phyloP scores from a whole-genome alignment of 2,329 filamentous ascomycete genomes.

The Setomelanomma holmii region DNA sequence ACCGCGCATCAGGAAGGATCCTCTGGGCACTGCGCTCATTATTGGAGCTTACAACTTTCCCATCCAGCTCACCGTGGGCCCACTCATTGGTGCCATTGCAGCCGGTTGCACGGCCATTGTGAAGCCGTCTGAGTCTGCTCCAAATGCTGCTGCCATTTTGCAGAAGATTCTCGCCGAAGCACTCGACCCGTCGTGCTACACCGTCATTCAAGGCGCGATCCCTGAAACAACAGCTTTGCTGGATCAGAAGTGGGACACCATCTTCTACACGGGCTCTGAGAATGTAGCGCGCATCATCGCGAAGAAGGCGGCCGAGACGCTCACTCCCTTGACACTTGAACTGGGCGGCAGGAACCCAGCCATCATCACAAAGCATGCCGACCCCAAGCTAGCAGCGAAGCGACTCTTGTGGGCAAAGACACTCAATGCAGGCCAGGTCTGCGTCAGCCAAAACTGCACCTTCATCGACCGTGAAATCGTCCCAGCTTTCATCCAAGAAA shows the following conservation, averaged over 20 bases:
- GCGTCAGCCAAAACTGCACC: slow-evolving; percentile 91
- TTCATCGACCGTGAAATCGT: slow-evolving; percentile 79
- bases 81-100: slow-evolving; percentile 86
- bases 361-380: slow-evolving; percentile 83
- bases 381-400: slow-evolving; percentile 80
- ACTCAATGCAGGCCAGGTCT: slow-evolving; percentile 87
- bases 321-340: slow-evolving; percentile 86
- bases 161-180: slow-evolving; percentile 77
- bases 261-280: slow-evolving; percentile 89
- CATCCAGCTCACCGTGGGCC: slow-evolving; percentile 77
- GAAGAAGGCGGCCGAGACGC: slow-evolving; percentile 61
- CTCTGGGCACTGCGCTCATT: slow-evolving; percentile 80
- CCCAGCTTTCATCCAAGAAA: slow-evolving; percentile 73
- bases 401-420: slow-evolving; percentile 89
- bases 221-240: slow-evolving; percentile 82
- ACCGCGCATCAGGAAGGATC: slow-evolving; percentile 84
- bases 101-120: slow-evolving; percentile 89
- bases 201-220: slow-evolving; percentile 79
- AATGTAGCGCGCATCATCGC: slow-evolving; percentile 69
- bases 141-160: slow-evolving; percentile 77
- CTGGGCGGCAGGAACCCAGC: slow-evolving; percentile 92
- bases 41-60: slow-evolving; percentile 97
- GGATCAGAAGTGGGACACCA: slow-evolving; percentile 94
- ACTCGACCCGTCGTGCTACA: slow-evolving; percentile 79
- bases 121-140: slow-evolving; percentile 87